Conservation (phyloP, 2,329 filamentous ascomycete species). For the Coniochaeta sp. region DNA sequence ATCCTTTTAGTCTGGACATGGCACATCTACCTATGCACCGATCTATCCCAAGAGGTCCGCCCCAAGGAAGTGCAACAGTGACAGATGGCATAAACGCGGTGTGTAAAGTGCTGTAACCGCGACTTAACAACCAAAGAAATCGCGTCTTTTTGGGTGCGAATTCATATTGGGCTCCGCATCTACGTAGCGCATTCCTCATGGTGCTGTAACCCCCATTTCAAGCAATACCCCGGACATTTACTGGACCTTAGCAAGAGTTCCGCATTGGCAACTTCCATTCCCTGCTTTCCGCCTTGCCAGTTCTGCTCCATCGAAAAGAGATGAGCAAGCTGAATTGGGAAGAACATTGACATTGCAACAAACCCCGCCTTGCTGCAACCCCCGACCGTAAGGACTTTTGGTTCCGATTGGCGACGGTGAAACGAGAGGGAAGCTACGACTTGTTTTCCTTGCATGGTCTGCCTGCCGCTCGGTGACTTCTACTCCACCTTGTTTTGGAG, state of each 20-base stretch:
- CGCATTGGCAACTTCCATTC: slow-evolving; percentile 1
- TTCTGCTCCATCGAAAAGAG: background rate
- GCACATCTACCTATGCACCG: no score
- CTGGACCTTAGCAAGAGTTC: background rate
- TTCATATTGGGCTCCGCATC: background rate
- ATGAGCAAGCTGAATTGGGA: background rate
- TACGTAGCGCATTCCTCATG: background rate
- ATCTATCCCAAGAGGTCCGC: no score
- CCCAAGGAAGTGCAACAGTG: no score
- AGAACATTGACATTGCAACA: background rate
- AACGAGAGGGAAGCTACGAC: no score
- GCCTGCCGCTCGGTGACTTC: no score
- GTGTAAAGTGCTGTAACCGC: background rate
- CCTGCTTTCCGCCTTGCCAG: slow-evolving; percentile 1
- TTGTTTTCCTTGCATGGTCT: no score
- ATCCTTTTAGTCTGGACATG: no score
- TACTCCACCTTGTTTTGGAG: no score
- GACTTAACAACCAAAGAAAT: background rate
- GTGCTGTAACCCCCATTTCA: background rate
- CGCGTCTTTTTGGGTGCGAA: background rate
- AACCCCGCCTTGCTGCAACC: background rate
- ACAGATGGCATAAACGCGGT: no score
- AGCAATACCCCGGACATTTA: background rate
- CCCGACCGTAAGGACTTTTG: no score
- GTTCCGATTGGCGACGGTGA: no score